Evolutionary conservation across 1,139 yeast species (phyloP).

Genomic region (Meyerozyma athensensis): DNA sequence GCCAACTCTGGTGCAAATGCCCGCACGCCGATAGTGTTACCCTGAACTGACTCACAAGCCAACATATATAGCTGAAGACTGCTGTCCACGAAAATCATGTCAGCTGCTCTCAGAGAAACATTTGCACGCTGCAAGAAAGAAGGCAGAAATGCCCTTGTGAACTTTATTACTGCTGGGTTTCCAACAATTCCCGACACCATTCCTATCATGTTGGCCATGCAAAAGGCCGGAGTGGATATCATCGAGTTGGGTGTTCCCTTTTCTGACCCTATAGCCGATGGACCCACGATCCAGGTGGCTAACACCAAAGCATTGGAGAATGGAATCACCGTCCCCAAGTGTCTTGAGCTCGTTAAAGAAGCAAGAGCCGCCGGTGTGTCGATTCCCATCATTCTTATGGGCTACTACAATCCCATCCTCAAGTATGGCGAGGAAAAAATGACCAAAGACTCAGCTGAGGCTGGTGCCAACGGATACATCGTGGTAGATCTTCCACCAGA

Average conservation of each 20-base stretch:
- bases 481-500: slow-evolving; percentile 97
- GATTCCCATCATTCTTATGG: slow-evolving; percentile 90
- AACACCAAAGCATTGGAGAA: slow-evolving; percentile 75
- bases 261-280: slow-evolving; percentile 99
- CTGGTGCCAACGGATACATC: slow-evolving; percentile 94
- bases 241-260: slow-evolving; percentile 95
- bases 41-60: slow-evolving; percentile 18
- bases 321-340: slow-evolving; percentile 67
- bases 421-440: slow-evolving; percentile 85
- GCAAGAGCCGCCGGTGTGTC: slow-evolving; percentile 84
- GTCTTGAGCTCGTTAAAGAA: slow-evolving; percentile 62
- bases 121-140: slow-evolving; percentile 68
- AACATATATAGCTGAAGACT: slow-evolving; percentile 5
- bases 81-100: slow-evolving; percentile 36
- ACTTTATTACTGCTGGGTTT: slow-evolving; percentile 91
- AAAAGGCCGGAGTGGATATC: slow-evolving; percentile 91
- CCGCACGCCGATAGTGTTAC: slow-evolving; percentile 11
- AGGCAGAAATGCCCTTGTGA: slow-evolving; percentile 82
- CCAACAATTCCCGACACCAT: slow-evolving; percentile 86
- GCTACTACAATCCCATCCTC: slow-evolving; percentile 92
- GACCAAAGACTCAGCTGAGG: slow-evolving; percentile 69
- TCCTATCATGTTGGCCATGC: slow-evolving; percentile 81
- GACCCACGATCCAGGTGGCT: slow-evolving; percentile 91
- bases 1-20: slow-evolving; percentile 4
- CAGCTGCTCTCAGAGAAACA: slow-evolving; percentile 63